Percentiles rank a stretch among this genome's conserved stretches.
phyloP scores from a whole-genome alignment of 2,329 filamentous ascomycete genomes.

The Monilinia vaccinii-corymbosi region DNA sequence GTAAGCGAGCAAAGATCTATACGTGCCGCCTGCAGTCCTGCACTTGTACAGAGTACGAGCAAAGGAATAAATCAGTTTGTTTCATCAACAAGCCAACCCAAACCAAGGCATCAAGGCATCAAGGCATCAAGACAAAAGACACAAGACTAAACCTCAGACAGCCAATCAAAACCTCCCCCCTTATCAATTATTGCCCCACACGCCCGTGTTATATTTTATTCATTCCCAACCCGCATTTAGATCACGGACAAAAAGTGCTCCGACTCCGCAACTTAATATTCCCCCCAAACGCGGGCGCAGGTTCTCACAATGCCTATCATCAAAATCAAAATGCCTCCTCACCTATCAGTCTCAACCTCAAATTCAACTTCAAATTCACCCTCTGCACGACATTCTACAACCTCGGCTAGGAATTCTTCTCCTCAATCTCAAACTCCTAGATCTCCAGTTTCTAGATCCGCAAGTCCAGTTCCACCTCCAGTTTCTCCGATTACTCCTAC shows the following conservation, averaged over 20 bases:
- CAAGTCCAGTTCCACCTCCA: slow-evolving; percentile 24
- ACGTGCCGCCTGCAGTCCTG: too few species aligned
- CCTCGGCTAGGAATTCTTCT: background rate
- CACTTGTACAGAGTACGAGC: too few species aligned
- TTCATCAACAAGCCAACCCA: too few species aligned
- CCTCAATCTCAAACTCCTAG: background rate
- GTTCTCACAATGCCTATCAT: slow-evolving; percentile 6
- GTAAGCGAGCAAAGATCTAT: background rate
- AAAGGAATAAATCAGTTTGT: too few species aligned
- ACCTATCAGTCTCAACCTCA: background rate
- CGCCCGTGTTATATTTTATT: too few species aligned
- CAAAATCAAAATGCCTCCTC: slow-evolving; percentile 10
- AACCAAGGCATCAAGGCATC: too few species aligned
- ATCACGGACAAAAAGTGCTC: background rate
- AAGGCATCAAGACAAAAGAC: too few species aligned
- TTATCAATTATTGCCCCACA: background rate
- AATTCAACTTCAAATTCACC: background rate
- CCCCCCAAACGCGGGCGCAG: background rate
- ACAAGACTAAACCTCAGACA: background rate
- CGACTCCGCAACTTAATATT: slow-evolving; percentile 1
- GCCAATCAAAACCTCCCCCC: background rate
- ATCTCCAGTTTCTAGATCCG: slow-evolving; percentile 11
- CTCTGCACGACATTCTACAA: background rate
- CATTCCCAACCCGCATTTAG: background rate
- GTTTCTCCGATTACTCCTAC: slow-evolving; percentile 29